Evolutionary conservation across 73 alveolate species (phyloP).

Genomic region (Diophrys sp.): DNA sequence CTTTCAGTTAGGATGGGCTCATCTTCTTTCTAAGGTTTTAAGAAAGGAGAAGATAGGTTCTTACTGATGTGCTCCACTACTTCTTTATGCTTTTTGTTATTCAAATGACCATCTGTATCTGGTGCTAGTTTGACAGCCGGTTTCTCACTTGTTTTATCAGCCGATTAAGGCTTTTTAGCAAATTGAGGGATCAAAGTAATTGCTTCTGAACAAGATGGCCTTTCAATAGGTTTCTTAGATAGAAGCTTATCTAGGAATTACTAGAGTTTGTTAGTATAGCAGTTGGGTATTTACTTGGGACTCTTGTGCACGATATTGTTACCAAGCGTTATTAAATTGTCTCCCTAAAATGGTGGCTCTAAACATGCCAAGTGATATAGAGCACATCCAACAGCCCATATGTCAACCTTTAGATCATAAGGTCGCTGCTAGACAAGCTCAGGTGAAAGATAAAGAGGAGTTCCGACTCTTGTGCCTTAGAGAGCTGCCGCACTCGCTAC

Average conservation of each 20-base stretch:
- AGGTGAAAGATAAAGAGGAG: conserved; percentile 96
- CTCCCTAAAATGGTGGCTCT: conserved; percentile 98
- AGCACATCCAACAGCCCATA: conserved; percentile 98
- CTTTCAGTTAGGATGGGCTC: too few relatives aligned
- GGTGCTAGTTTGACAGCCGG: too few relatives aligned
- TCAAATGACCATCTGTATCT: too few relatives aligned
- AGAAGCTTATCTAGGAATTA: neutral
- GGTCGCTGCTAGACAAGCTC: conserved; percentile 93
- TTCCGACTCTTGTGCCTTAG: conserved; percentile 82
- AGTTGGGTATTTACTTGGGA: conserved; percentile 5
- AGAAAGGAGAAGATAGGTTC: too few relatives aligned
- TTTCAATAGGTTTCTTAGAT: neutral
- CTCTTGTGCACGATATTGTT: conserved; percentile 56
- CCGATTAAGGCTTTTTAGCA: neutral
- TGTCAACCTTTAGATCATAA: conserved; percentile 92
- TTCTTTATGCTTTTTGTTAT: too few relatives aligned
- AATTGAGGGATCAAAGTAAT: neutral
- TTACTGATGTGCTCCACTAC: too few relatives aligned
- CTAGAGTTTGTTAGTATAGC: neutral
- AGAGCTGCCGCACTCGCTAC: neutral
- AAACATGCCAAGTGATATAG: conserved; percentile 85
- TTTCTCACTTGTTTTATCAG: too few relatives aligned
- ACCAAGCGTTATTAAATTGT: conserved; percentile 92
- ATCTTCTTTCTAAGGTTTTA: too few relatives aligned
- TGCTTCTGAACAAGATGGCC: neutral